phyloP scores from a whole-genome alignment of 345 rosid genomes.

The Linum tenue region DNA sequence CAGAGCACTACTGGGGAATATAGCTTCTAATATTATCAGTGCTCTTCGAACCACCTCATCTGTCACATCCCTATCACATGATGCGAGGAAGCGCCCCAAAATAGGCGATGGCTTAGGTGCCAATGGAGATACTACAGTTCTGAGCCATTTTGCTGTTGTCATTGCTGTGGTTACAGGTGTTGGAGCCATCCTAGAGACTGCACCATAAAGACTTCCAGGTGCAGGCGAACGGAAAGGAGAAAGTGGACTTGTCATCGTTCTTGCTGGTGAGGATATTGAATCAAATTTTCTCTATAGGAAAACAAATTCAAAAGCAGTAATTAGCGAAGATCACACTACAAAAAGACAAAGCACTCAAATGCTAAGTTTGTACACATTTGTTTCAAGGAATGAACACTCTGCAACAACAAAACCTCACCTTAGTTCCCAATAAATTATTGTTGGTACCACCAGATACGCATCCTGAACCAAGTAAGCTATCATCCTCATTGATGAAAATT shows the following conservation, averaged over 20 bases:
- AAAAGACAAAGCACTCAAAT: background rate
- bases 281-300: slow-evolving; percentile 59
- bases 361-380: background rate
- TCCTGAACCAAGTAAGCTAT: slow-evolving; percentile 67
- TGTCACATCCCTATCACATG: slow-evolving; percentile 79
- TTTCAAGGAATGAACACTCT: background rate
- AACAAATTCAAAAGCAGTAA: slow-evolving; percentile 3
- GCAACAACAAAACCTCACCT: slow-evolving; percentile 31
- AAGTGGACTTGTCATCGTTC: slow-evolving; percentile 67
- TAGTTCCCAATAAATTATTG: slow-evolving; percentile 42
- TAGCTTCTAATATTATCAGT: slow-evolving; percentile 79
- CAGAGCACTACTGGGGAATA: slow-evolving; percentile 65
- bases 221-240: slow-evolving; percentile 75
- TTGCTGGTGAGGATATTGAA: slow-evolving; percentile 67
- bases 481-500: slow-evolving; percentile 78
- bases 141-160: slow-evolving; percentile 98
- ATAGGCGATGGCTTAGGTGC: slow-evolving; percentile 67
- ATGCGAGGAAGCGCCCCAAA: slow-evolving; percentile 56
- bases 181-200: slow-evolving; percentile 45
- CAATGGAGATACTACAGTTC: slow-evolving; percentile 69
- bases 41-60: slow-evolving; percentile 72
- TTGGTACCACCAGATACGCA: slow-evolving; percentile 55
- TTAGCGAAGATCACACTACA: slow-evolving; percentile 4
- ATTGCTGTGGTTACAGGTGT: slow-evolving; percentile 91
- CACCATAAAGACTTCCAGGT: slow-evolving; percentile 37